Evolutionary conservation across 2,329 filamentous ascomycete genomes (phyloP), one percentile per base, ranked within the genome.

Genomic region (Neofusicoccum umdonicola): DNA sequence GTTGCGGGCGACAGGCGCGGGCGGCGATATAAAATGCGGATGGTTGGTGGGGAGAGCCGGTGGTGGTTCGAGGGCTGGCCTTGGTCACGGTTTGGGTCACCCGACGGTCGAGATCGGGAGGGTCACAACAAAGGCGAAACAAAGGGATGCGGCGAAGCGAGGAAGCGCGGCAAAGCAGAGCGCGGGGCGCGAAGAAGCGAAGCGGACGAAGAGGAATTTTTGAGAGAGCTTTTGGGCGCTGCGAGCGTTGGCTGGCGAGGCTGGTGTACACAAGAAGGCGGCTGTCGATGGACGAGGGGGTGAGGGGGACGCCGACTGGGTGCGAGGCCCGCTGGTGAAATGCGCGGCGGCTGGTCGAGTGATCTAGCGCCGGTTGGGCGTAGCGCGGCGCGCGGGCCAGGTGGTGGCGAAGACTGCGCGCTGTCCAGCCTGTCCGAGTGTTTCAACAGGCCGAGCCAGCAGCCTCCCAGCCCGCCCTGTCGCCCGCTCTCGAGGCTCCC

Each of bases 61-160:
- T n/a, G 39, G 62, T 48, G 39, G 50, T 63, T 35, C 35, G 62
- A 56, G 39, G 47, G 61, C 39, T 48, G 27, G 48, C 47, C 34
- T 45, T 34, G 48, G 39, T 63, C 6, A 51, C 42, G 50, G 42
- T 45, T 31, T 31, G 35, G 51, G 62, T 64, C 62, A 64, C 62
- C 62, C 62, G 62, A 57, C 39, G 39, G 37, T 41, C 37, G 42
- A 22, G 34, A n/a, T 47, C 35, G 47, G 41, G 27, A 63, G 48
- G n/a, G 60, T 22, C 51, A 64, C 62, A 64, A 64, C 62, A 64
- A 64, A 64, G 62, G 51, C 51, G 48, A 56, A 57, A 64, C 62
- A 64, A 64, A 64, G 62, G 62, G 62, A 50, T 57, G 62, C 35
- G 44, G 50, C 39, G 61, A 51, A 35, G 37, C 12, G 27, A 35